A percentile compares a stretch with the other conserved stretches of the same genome.
phyloP scores from a whole-genome alignment of 2,329 filamentous ascomycete genomes.

The Ilyonectria sp. region DNA sequence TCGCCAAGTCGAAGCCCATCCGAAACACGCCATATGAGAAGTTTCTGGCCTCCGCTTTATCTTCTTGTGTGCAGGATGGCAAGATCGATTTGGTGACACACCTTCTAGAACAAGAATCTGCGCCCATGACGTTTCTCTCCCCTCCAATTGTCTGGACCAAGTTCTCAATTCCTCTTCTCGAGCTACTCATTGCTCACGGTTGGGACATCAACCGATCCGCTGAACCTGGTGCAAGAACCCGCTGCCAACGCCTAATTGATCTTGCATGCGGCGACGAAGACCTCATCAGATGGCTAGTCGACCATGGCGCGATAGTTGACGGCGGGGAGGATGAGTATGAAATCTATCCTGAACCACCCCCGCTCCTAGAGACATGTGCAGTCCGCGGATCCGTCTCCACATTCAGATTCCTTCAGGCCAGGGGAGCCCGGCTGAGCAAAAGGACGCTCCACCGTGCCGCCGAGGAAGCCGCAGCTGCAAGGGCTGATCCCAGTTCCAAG shows the following conservation, averaged over 20 bases:
- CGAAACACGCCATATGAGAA: not conserved
- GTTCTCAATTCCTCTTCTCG: constrained; percentile 20
- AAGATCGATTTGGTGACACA: constrained; percentile 5
- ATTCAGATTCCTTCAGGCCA: not conserved
- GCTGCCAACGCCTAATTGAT: constrained; percentile 23
- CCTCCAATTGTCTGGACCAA: not conserved
- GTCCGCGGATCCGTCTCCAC: constrained; percentile 16
- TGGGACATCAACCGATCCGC: constrained; percentile 28
- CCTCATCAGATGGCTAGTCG: constrained; percentile 29
- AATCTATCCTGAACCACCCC: constrained; percentile 10
- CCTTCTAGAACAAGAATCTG: constrained; percentile 11
- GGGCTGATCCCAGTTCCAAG: constrained; percentile 1
- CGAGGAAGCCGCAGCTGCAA: not conserved
- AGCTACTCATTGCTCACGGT: constrained; percentile 20
- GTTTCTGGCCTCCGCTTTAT: constrained; percentile 1
- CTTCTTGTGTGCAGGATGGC: not conserved
- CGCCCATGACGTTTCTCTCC: not conserved
- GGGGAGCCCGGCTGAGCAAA: not conserved
- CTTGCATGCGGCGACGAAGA: constrained; percentile 13
- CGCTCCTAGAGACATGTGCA: constrained; percentile 18
- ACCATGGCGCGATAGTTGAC: constrained; percentile 24
- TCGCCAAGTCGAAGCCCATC: not conserved
- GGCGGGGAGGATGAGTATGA: constrained; percentile 13
- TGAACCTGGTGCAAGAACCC: not conserved
- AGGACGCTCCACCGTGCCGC: constrained; percentile 13